phyloP scores from a whole-genome alignment of 768 basidiomycete species.

The Tricholoma hemisulphureum region DNA sequence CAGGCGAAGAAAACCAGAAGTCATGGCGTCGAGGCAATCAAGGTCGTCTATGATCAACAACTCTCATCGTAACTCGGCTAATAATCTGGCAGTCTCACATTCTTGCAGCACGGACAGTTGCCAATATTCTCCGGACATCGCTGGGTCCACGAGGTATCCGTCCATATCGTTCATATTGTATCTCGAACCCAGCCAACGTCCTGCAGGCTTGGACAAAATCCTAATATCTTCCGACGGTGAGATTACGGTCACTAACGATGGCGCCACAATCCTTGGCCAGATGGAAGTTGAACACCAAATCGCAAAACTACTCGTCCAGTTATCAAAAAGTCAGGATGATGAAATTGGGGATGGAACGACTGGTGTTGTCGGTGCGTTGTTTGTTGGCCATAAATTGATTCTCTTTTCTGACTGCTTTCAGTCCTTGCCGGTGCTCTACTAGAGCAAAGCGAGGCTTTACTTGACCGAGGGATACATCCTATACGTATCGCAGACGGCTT shows the following conservation, averaged over 20 bases:
- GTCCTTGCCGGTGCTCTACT: slow-evolving; percentile 97
- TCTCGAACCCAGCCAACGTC: slow-evolving; percentile 2
- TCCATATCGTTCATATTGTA: slow-evolving; percentile 6
- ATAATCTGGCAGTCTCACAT: slow-evolving; percentile 72
- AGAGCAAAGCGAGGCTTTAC: slow-evolving; percentile 90
- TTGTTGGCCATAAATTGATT: slow-evolving; percentile 1
- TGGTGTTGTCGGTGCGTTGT: slow-evolving; percentile 89
- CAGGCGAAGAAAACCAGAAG: slow-evolving; percentile 89
- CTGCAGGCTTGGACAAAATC: slow-evolving; percentile 87
- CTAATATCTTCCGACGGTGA: slow-evolving; percentile 96
- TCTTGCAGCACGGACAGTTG: slow-evolving; percentile 89
- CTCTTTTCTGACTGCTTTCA: slow-evolving; percentile 24
- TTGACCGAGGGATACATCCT: slow-evolving; percentile 99
- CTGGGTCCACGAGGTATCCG: slow-evolving; percentile 85
- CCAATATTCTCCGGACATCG: slow-evolving; percentile 93
- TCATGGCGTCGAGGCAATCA: slow-evolving; percentile 94
- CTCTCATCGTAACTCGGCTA: slow-evolving; percentile 11
- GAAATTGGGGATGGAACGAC: slow-evolving; percentile 99
- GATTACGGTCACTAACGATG: slow-evolving; percentile 99
- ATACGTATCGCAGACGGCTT: slow-evolving; percentile 99
- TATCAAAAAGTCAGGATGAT: slow-evolving; percentile 98
- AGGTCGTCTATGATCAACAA: slow-evolving; percentile 46
- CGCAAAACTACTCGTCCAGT: slow-evolving; percentile 93
- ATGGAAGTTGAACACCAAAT: slow-evolving; percentile 99
- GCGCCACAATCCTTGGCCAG: slow-evolving; percentile 95